Percentiles rank a stretch among this genome's conserved stretches.
Evolutionary conservation across 2,329 filamentous ascomycete genomes (phyloP).

Genomic region (Simplicillium aogashimaense): DNA sequence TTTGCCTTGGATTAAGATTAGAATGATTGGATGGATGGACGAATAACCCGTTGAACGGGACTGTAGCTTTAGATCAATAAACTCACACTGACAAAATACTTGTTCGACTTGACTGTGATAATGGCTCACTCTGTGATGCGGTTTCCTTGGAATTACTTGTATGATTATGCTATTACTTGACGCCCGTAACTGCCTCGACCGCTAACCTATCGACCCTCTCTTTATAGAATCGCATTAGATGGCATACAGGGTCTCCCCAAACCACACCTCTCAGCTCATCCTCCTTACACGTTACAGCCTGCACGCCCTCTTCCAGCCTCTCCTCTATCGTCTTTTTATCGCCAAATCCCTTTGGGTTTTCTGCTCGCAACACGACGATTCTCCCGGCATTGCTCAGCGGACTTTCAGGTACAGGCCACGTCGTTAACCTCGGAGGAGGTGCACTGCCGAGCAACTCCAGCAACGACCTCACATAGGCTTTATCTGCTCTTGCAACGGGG

Average conservation of each 20-base stretch:
- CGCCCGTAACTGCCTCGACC: conserved; percentile 37
- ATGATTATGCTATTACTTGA: neutral
- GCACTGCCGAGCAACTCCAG: conserved; percentile 61
- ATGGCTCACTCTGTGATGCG: no score
- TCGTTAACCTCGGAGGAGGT: conserved; percentile 31
- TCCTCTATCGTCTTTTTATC: conserved; percentile 39
- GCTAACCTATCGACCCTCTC: conserved; percentile 62
- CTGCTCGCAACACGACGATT: conserved; percentile 55
- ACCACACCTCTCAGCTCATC: conserved; percentile 59
- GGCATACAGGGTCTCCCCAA: conserved; percentile 74
- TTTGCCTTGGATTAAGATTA: no score
- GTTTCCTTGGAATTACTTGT: no score
- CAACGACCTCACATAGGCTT: conserved; percentile 62
- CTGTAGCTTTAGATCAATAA: no score
- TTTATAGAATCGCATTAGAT: conserved; percentile 71
- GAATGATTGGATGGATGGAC: no score
- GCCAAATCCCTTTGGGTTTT: conserved; percentile 23
- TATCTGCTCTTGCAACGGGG: conserved; percentile 68
- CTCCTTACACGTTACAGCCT: conserved; percentile 60
- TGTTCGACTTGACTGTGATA: no score
- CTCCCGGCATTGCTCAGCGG: conserved; percentile 62
- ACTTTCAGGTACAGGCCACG: conserved; percentile 57
- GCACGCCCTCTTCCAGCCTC: conserved; percentile 47
- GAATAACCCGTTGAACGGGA: no score
- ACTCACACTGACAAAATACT: no score